Base-by-base conservation (phyloP, 805 yeast genomes). In the Candida succiphila region DNA sequence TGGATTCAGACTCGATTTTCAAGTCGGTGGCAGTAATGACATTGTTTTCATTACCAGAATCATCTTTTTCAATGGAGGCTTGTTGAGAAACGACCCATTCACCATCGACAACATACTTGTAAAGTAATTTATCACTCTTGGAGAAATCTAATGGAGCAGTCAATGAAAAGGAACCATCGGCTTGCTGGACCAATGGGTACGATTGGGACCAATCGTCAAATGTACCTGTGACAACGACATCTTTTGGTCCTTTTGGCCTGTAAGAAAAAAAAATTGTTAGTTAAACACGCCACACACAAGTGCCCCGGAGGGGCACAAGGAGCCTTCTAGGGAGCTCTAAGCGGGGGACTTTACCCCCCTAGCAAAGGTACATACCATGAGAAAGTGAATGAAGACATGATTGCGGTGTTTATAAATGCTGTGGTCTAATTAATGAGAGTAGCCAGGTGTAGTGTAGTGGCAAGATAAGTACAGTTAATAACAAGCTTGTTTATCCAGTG, bases 41-140 rank as follows among this genome's bases (percentile, higher is more conserved):
- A 44, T 75, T 76, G 58, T 75, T 76, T 27, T 59, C 61, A 43
- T 58, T 68, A 17, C 79, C 80, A 25, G 58, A 49, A 9, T 53
- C 66, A 44, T 73, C 80, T 26, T 55, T 60, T 37, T 68, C 67
- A 20, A 59, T 53, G 29, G 54, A 52, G 41, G 63, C 70, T 3
- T 50, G 44, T 1, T 55, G 51, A 22, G 64, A 58, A 17, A 64
- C 63, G 13, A 52, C 42, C 83, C 83, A 75, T 23, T 67, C 70
- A 27, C 72, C 80, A 43, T 75, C 79, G 27, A 75, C 74, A 29
- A 75, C 70, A 44, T 68, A 75, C 52, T 75, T 75, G 60, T 67
- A 75, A 17, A 60, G 35, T 18, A 54, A 38, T 31, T 52, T 55
- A 3, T 45, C 48, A 22, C 23, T 21, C n/a, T 8, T 18, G 12